phyloP scores from a whole-genome alignment of 371 early-diverging fungal genomes.

The Globomyces sp. region DNA sequence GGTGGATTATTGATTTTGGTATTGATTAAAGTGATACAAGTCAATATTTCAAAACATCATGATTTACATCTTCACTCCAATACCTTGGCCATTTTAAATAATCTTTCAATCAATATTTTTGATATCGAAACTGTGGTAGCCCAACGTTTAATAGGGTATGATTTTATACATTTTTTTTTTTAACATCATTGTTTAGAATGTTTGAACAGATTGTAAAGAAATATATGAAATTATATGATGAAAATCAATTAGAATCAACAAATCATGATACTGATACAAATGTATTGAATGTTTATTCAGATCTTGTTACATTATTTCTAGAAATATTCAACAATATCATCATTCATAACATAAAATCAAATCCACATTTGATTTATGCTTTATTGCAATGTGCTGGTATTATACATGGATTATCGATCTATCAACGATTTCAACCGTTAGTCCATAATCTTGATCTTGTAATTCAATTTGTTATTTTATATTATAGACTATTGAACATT shows the following conservation, averaged over 20 bases:
- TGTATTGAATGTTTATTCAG: conserved; percentile 56
- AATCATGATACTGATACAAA: not conserved
- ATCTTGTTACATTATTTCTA: conserved; percentile 63
- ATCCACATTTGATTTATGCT: conserved; percentile 72
- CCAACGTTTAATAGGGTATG: conserved; percentile 66
- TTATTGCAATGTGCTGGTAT: conserved; percentile 67
- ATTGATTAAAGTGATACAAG: conserved; percentile 63
- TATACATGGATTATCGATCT: conserved; percentile 56
- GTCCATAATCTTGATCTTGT: conserved; percentile 61
- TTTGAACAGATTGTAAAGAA: conserved; percentile 67
- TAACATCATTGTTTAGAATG: conserved; percentile 37
- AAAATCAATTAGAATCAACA: not conserved
- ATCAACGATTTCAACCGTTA: conserved; percentile 56
- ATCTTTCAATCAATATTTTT: conserved; percentile 61
- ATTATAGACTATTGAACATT: conserved; percentile 58
- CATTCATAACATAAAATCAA: conserved; percentile 61
- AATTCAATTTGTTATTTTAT: not conserved
- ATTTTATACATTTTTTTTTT: not conserved
- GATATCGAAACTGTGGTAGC: conserved; percentile 72
- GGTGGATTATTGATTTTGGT: conserved; percentile 66
- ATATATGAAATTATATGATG: conserved; percentile 54
- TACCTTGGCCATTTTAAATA: conserved; percentile 64
- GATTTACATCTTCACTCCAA: conserved; percentile 70
- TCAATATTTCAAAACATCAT: conserved; percentile 65
- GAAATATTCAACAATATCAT: conserved; percentile 71